Percentiles rank a stretch among this genome's conserved stretches.
Evolutionary conservation across 2,329 filamentous ascomycete species (phyloP).

Genomic region (Fusarium vanettenii): DNA sequence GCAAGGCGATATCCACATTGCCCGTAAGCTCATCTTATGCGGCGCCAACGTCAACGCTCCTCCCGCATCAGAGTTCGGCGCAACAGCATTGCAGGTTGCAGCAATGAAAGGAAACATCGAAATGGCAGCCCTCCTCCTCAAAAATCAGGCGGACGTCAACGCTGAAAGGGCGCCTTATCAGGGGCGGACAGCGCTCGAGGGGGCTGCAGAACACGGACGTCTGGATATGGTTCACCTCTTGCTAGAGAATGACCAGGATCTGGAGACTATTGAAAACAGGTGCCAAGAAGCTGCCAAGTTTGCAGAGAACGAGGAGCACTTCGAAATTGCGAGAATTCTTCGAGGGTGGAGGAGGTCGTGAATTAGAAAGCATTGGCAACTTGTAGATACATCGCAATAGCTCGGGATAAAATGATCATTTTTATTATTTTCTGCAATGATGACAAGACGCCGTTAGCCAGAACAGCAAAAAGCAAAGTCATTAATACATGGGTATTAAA

Average conservation of each 20-base stretch:
- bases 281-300: background rate
- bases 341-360: background rate
- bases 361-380: background rate
- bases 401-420: too few relatives aligned
- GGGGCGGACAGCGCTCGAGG: background rate
- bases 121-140: background rate
- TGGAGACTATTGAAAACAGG: background rate
- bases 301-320: background rate
- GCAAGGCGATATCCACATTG: background rate
- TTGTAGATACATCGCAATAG: background rate
- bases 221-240: background rate
- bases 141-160: background rate
- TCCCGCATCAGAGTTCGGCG: background rate
- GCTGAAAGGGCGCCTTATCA: fast-evolving
- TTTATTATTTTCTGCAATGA: too few relatives aligned
- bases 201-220: background rate
- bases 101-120: background rate
- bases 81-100: background rate
- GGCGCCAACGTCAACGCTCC: background rate
- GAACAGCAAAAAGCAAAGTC: too few relatives aligned
- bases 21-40: background rate
- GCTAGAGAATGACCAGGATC: background rate
- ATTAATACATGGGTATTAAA: too few relatives aligned
- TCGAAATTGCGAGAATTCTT: background rate
- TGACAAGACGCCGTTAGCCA: too few relatives aligned